Base-by-base conservation (phyloP, 1,139 yeast genomes). In the Taphrina flavorubra region DNA sequence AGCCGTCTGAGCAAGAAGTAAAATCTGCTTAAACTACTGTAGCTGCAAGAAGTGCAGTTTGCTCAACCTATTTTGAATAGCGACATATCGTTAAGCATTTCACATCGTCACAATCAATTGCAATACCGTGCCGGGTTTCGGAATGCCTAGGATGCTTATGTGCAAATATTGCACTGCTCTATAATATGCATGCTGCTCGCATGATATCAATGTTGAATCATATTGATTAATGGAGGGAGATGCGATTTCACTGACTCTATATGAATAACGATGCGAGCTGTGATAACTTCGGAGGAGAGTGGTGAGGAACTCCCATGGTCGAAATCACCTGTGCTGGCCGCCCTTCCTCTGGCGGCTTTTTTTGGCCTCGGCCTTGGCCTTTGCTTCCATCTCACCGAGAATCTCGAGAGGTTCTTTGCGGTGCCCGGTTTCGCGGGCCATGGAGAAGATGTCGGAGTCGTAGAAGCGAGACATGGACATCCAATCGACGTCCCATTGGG, bases 401-500 rank as follows among this genome's bases (percentile, higher is more conserved):
- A 53, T 20, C 1, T 53, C 58, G 25, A 53, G 58, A 4, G 58
- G 58, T 20, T 53, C 58, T 25, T 53, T 53, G 25, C 58, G 58
- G 14, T 16, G 58, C 6, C 58, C 58, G 18, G 58, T 53, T 13
- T 53, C 18, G 6, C 58, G 13, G 8, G 58, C 58, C 8, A 7
- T 1, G 40, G 11, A 1, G 34, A 53, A 53, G 40, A 34, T 14
- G n/a, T 53, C 42, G 16, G 58, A 53, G 14, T 60, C 65, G 40
- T 60, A 60, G 20, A 47, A 60, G 13, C 65, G 56, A 13, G 39
- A 14, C 57, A 60, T 47, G 13, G 47, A 14, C 65, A 60, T 60
- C 65, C 65, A 60, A 20, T 60, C 65, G 13, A 36, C 47, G 31
- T 60, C 65, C 65, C 65, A 60, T 6, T 11, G 18, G 47, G 40